Evolutionary conservation across 345 rosid genomes (phyloP), one percentile per base, ranked within the genome.

Genomic region (Pelargonium nanum): DNA sequence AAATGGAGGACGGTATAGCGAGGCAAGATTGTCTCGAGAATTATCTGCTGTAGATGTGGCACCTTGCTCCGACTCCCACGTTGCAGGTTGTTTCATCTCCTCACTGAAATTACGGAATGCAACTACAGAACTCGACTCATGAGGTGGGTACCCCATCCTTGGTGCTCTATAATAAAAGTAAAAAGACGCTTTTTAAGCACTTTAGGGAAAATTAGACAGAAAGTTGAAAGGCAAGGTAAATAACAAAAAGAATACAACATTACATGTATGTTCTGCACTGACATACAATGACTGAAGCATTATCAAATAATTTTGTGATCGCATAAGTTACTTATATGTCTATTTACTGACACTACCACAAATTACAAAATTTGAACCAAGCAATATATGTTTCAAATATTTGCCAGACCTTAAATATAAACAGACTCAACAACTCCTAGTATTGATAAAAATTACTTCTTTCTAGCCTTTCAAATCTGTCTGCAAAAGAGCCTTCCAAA

Each of bases 1-100:
- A 63, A 84, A 85, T 28, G 99, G 99, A 70, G 97, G 97, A 13
- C 97, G 91, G 56, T 90, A 94, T 55, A 94, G 76, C 19, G 97
- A 79, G 64, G 99, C 97, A 70, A 94, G 85, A 80, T 88, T 87
- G 71, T 89, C 93, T n/a, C 89, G 87, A 63, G 89, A 68, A 56
- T 68, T 71, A 58, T 82, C 91, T 13, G 79, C 66, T 1, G 79
- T 64, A 52, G 89, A 82, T 62, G 94, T 68, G 59, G 79, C 63
- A 23, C 88, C 81, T 66, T 74, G 77, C 21, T 80, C 86, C 19
- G 83, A 70, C 75, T 84, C 94, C 92, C 99, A 89, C 26, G 90
- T 83, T 51, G 86, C 96, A 20, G 96, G 89, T 72, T 68, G 84
- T 68, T 75, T 94, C 78, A 78, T 78, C 81, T 94, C 99, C 74